phyloP scores from a whole-genome alignment of 176 grass and related monocot genomes.

The Hordeum marinum region DNA sequence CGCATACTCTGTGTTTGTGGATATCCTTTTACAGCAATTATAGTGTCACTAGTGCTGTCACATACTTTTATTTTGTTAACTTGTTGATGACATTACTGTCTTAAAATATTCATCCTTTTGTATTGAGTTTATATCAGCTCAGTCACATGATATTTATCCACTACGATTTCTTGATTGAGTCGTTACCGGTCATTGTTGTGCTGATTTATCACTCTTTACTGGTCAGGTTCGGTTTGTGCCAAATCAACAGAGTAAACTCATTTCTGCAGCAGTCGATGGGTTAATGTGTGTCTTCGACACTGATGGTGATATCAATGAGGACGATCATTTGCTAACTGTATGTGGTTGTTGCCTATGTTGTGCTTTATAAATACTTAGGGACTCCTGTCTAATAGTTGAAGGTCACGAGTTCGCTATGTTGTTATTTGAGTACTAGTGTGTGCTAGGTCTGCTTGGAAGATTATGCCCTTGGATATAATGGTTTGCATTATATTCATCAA shows the following conservation, averaged over 20 bases:
- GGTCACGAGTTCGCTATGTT: background rate
- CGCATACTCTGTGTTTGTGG: background rate
- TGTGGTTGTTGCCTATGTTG: background rate
- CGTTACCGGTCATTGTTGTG: background rate
- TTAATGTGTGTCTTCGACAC: constrained; percentile 78
- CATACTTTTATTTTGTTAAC: background rate
- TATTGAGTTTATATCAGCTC: background rate
- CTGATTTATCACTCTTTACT: background rate
- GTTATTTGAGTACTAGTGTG: background rate
- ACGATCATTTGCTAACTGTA: constrained; percentile 62
- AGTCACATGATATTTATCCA: background rate
- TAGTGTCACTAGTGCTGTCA: background rate
- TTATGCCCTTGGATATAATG: background rate
- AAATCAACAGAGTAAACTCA: constrained; percentile 61
- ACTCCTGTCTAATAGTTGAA: background rate
- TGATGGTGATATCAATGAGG: constrained; percentile 73
- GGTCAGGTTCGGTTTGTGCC: constrained; percentile 65
- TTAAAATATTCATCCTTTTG: background rate
- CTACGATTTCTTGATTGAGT: background rate
- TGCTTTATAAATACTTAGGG: background rate
- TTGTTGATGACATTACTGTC: background rate
- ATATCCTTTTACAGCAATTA: background rate
- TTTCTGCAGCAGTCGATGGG: constrained; percentile 76
- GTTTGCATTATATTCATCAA: background rate
- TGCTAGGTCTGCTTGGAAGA: background rate